A percentile compares a stretch with the other conserved stretches of the same genome.
These are phyloP conservation scores for Eucalyptus globulus DNA, from an alignment of 345 rosid genomes.

Conservation along the genomic window DNA sequence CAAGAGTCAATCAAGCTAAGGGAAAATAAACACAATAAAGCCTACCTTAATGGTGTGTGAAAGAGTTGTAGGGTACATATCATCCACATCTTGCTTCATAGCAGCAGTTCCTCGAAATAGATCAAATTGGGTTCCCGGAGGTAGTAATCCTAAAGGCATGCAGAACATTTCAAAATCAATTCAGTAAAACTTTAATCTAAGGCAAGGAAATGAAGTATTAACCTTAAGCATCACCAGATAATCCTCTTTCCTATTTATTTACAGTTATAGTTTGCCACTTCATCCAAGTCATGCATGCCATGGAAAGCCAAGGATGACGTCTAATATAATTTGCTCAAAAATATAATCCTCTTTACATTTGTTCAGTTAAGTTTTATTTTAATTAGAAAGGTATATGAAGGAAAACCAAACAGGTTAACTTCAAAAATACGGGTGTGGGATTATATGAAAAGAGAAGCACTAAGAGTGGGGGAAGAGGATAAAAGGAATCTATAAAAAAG, in stretches of 20 bases:
- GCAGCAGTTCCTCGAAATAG: slow-evolving; percentile 96
- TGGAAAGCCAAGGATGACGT: not conserved
- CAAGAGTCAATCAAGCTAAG: not conserved
- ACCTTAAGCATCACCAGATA: not conserved
- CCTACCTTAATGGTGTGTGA: slow-evolving; percentile 78
- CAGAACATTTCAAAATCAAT: not conserved
- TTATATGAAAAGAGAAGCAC: not conserved
- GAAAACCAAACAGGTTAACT: not conserved
- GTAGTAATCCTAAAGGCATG: slow-evolving; percentile 61
- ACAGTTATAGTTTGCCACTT: not conserved
- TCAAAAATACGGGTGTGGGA: not conserved
- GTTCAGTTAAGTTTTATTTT: not conserved
- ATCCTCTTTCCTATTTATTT: not conserved
- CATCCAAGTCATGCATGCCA: not conserved
- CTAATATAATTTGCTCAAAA: not conserved
- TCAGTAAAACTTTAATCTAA: not conserved
- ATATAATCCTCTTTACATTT: not conserved
- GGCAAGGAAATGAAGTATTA: not conserved
- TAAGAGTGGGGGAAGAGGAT: not conserved
- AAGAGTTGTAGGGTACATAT: slow-evolving; percentile 70
- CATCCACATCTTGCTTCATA: slow-evolving; percentile 96
- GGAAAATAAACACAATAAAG: not conserved
- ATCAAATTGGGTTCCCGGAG: slow-evolving; percentile 98
- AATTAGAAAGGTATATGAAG: not conserved
- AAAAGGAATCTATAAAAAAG: not conserved